These are phyloP conservation scores for Prinsepia uniflora DNA, from an alignment of 306 rosid genomes.

Conservation along the genomic window DNA sequence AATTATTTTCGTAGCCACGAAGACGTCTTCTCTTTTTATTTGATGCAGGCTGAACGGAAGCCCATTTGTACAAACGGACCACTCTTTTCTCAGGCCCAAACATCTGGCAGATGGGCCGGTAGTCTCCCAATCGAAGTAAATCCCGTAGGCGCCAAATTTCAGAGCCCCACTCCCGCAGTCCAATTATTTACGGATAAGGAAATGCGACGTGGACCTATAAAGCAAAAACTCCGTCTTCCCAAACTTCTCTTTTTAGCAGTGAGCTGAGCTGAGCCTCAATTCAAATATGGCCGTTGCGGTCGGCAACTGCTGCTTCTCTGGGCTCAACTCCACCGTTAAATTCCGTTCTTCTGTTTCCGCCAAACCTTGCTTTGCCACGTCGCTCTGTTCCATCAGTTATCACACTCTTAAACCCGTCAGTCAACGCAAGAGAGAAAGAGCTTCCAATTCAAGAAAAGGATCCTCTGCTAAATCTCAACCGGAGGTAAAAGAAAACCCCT, in stretches of 20 bases:
- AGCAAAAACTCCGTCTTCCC: not conserved
- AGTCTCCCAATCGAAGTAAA: not conserved
- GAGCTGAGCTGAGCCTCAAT: not conserved
- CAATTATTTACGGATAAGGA: conserved; percentile 15
- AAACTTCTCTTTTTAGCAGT: not conserved
- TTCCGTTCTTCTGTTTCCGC: conserved; percentile 38
- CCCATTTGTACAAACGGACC: not conserved
- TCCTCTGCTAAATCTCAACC: conserved; percentile 11
- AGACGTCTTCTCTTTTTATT: no score
- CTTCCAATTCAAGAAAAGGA: conserved; percentile 26
- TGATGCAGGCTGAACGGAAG: no score
- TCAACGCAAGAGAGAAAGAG: conserved; percentile 19
- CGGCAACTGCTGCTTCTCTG: conserved; percentile 57
- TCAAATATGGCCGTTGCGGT: conserved; percentile 62
- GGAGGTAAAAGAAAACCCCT: conserved; percentile 20
- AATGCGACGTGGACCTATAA: not conserved
- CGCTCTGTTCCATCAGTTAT: conserved; percentile 27
- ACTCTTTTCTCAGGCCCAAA: not conserved
- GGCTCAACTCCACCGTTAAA: conserved; percentile 45
- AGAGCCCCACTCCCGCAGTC: not conserved
- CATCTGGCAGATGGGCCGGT: not conserved
- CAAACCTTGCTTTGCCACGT: conserved; percentile 21
- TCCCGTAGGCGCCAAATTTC: conserved; percentile 10
- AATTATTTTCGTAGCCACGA: no score
- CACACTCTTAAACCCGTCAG: conserved; percentile 28